Evolutionary conservation across 768 basidiomycete genomes (phyloP), one percentile per base, ranked within the genome.

Genomic region (Kwoniella shandongensis): DNA sequence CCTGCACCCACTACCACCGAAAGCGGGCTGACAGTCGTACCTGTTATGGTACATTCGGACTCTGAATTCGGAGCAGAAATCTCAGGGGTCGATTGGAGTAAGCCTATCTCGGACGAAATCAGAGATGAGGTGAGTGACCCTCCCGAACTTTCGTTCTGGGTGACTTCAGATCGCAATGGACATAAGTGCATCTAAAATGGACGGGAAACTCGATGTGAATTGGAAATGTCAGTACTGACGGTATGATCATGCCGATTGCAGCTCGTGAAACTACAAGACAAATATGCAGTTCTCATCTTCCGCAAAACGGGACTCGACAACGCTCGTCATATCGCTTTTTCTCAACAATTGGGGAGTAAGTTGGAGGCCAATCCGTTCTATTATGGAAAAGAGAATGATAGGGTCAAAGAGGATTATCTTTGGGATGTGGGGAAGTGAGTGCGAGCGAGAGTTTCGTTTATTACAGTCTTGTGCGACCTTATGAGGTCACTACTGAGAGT

Each of bases 371-470:
- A 42, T 18, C 40, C 40, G 40, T 42, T 42, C 22, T 42, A 42
- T 17, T 42, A 42, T 42, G 40, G 40, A 7, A 42, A 23, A 17
- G 40, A 42, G 40, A 42, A 42, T 18, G 40, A 42, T 18, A n/a
- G 40, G n/a, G 40, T 42, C 6, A 23, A 23, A 18, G 40, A 42
- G 40, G n/a, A n/a, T 8, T 42, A 7, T 42, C 22, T 42, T 5
- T 42, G 40, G 40, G 40, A 42, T 42, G 40, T 42, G 17, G 40
- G 40, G 7, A 42, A 42, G 40, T 42, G 40, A n/a, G 40, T 42
- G 8, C n/a, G n/a, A n/a, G n/a, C n/a, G n/a, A n/a, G n/a, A n/a
- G n/a, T n/a, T n/a, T n/a, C n/a, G n/a, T n/a, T n/a, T n/a, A n/a
- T n/a, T n/a, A n/a, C n/a, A n/a, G n/a, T n/a, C n/a, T n/a, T n/a